Conservation (phyloP, 176 grass and related monocot species). For the Chloris gayana region DNA sequence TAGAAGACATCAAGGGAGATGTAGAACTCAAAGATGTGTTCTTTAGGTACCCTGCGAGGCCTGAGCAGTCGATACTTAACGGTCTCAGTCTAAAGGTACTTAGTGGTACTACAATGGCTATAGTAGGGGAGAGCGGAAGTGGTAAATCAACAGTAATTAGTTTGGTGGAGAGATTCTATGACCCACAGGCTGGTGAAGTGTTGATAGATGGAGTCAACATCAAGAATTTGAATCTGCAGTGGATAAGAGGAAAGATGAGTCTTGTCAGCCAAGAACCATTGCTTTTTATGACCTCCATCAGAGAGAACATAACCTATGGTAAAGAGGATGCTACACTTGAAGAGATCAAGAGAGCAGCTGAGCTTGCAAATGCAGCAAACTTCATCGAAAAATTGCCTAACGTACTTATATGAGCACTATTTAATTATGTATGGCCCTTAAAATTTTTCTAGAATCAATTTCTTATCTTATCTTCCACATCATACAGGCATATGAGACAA, state of each 20-base stretch:
- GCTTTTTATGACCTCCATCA: conserved; percentile 76
- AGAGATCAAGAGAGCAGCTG: conserved; percentile 76
- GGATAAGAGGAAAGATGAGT: conserved; percentile 71
- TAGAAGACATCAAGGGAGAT: conserved; percentile 65
- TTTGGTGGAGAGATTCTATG: conserved; percentile 81
- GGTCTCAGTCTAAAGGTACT: conserved; percentile 52
- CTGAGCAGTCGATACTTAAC: conserved; percentile 65
- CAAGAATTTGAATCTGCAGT: conserved; percentile 64
- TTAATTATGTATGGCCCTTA: conserved; percentile 24
- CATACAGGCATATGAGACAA: conserved; percentile 59
- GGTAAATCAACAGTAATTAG: conserved; percentile 80
- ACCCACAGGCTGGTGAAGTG: conserved; percentile 70
- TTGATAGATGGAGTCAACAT: conserved; percentile 75
- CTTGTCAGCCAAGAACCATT: conserved; percentile 87
- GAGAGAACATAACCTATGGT: conserved; percentile 79
- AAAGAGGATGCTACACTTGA: conserved; percentile 69
- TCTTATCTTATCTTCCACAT: conserved; percentile 20
- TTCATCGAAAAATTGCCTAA: conserved; percentile 77
- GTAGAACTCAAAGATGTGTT: conserved; percentile 63
- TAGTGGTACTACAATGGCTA: conserved; percentile 72
- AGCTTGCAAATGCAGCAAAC: conserved; percentile 73
- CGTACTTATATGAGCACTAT: conserved; percentile 44
- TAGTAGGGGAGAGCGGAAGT: conserved; percentile 86
- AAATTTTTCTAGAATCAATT: conserved; percentile 1
- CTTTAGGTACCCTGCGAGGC: conserved; percentile 81